Evolutionary conservation across 2,329 filamentous ascomycete species (phyloP), one percentile per base, ranked within the genome.

Genomic region (Fusarium fracticaudum): DNA sequence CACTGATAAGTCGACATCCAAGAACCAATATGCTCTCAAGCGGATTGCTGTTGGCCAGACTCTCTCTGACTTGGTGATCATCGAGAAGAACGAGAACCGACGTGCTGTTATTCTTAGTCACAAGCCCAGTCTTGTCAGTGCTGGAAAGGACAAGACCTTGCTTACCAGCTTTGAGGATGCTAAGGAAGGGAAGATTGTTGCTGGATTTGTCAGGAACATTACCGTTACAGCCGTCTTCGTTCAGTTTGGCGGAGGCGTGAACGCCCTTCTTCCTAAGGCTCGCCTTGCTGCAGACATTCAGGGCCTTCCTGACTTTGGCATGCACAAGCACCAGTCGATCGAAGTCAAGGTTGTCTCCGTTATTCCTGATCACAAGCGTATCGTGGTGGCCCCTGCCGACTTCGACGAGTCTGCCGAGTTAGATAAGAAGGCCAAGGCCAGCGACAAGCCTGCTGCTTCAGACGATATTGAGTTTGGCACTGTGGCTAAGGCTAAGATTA

Each of bases 161-260:
- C 86, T 97, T n/a, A 87, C 87, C 24, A 88, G 84, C 48, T 92
- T 96, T 63, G 91, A 93, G 29, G 90, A 96, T 73, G 88, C 94
- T 26, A 89, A 91, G 72, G 88, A 92, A 72, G 93, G 93, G 37
- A 87, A 89, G 40, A 84, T 90, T 31, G 88, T 94, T 13, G 89
- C 91, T 67, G 96, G 95, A 11, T 98, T 96, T 77, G 91, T 99
- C 33, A 91, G 92, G 68, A 97, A 96, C 78, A 92, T 98, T 60
- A 95, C 94, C 0, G 85, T 90, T 5, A 93, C 92, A 14, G 94
- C 93, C 48, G 87, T 95, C 17, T 98, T 98, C 78, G 89, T 98
- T n/a, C 92, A 97, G 79, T 98, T 98, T 81, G 91, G 91, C 45
- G 93, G 91, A 76, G 91, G 90, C 40, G 84, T 97, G 24, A 93